phyloP scores from a whole-genome alignment of 1,284 basidiomycete genomes.

The Amylostereum areolatum region DNA sequence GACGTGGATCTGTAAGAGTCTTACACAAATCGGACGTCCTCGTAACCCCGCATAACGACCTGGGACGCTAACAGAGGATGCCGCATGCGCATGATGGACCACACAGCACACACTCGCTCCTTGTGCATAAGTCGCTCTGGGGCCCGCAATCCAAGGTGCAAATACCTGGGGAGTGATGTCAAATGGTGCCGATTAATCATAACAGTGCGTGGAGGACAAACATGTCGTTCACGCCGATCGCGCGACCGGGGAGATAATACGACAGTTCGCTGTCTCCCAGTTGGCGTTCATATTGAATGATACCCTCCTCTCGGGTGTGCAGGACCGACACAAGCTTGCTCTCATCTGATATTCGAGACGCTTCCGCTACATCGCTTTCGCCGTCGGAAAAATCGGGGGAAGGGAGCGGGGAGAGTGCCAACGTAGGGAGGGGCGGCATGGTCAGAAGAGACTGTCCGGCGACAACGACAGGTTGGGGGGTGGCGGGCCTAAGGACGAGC shows the following conservation, averaged over 20 bases:
- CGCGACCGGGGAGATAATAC: constrained; percentile 69
- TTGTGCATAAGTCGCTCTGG: constrained; percentile 33
- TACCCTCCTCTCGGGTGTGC: not conserved
- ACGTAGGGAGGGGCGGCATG: not conserved
- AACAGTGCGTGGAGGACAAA: constrained; percentile 25
- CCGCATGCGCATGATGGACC: constrained; percentile 60
- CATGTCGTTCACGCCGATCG: constrained; percentile 80
- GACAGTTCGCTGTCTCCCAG: constrained; percentile 64
- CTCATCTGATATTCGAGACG: too few species aligned
- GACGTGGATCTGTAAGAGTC: constrained; percentile 15
- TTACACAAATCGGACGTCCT: constrained; percentile 62
- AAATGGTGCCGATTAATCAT: constrained; percentile 3
- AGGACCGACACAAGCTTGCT: too few species aligned
- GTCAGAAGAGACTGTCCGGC: constrained; percentile 2
- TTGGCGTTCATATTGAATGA: constrained; percentile 30
- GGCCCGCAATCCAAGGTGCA: constrained; percentile 62
- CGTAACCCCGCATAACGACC: constrained; percentile 55
- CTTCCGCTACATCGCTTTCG: too few species aligned
- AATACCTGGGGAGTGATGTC: constrained; percentile 42
- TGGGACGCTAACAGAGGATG: constrained; percentile 64
- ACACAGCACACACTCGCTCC: constrained; percentile 49
- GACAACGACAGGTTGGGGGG: too few species aligned
- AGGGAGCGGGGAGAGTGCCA: not conserved
- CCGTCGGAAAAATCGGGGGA: constrained; percentile 8
- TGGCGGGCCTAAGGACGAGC: too few species aligned